Conservation (phyloP, 2,329 filamentous ascomycete genomes). For the Ascochyta lentis region DNA sequence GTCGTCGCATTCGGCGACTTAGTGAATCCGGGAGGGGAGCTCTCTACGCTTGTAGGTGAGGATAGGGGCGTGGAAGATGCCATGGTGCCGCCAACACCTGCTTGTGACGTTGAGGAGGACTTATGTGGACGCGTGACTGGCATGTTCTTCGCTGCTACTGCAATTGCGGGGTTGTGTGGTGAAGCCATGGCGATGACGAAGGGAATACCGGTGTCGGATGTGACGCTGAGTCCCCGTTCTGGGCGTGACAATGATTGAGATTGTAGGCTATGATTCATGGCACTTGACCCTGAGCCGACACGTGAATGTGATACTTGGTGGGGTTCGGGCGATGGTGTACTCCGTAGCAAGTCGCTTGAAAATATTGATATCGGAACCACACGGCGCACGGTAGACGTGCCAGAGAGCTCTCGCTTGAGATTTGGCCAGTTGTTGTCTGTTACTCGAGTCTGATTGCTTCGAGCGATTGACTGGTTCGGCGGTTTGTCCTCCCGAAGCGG, state of each 20-base stretch:
- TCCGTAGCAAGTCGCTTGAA: background rate
- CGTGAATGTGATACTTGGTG: conserved; percentile 13
- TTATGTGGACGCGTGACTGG: conserved; percentile 26
- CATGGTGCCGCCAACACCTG: conserved; percentile 43
- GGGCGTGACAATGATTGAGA: conserved; percentile 10
- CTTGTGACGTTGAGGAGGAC: conserved; percentile 23
- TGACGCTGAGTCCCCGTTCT: conserved; percentile 27
- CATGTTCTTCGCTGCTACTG: conserved; percentile 24
- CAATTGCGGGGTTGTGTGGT: conserved; percentile 39
- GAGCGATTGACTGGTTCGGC: background rate
- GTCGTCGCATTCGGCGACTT: background rate
- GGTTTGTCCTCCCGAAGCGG: background rate
- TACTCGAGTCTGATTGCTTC: too few species aligned
- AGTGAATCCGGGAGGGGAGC: background rate
- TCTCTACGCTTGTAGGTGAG: conserved; percentile 19
- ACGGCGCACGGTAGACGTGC: conserved; percentile 2
- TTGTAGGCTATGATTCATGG: conserved; percentile 7
- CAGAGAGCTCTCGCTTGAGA: background rate
- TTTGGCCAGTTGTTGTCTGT: background rate
- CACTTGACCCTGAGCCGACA: conserved; percentile 24
- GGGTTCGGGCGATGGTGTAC: background rate
- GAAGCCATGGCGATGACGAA: conserved; percentile 42
- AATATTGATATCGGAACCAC: conserved; percentile 11
- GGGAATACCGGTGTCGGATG: conserved; percentile 30
- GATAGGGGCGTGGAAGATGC: conserved; percentile 33